These are phyloP conservation scores for Nakazawaea wyomingensis DNA, from an alignment of 805 yeast genomes.

Conservation along the genomic window DNA sequence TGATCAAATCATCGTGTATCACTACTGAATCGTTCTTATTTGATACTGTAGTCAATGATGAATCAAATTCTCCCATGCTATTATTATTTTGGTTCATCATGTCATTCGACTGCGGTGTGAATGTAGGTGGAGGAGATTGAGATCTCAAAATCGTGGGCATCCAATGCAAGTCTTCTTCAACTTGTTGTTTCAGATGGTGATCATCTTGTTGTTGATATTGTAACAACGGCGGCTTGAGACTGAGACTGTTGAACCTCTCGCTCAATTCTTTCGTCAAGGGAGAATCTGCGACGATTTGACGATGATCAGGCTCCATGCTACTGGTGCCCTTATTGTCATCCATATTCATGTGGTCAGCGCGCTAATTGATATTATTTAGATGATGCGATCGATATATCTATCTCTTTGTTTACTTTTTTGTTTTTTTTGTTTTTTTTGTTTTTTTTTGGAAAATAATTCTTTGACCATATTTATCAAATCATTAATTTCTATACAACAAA, in stretches of 20 bases:
- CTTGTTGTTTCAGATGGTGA: background rate
- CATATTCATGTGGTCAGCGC: no score
- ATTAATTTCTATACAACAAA: slow-evolving; percentile 2
- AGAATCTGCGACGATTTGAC: slow-evolving; percentile 6
- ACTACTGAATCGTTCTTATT: slow-evolving; percentile 8
- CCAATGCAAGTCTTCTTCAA: background rate
- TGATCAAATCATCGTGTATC: slow-evolving; percentile 6
- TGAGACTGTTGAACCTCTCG: background rate
- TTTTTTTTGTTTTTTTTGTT: background rate
- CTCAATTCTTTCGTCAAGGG: slow-evolving; percentile 6
- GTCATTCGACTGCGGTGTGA: no score
- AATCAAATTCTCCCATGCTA: background rate
- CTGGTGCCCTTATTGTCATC: no score
- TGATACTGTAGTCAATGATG: no score
- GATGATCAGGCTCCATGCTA: no score
- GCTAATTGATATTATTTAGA: no score
- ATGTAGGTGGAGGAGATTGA: background rate
- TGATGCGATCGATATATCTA: background rate
- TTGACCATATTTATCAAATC: no score
- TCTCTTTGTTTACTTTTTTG: slow-evolving; percentile 3
- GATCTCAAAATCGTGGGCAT: slow-evolving; percentile 8
- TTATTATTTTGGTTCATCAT: no score
- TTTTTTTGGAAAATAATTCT: background rate
- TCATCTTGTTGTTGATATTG: background rate
- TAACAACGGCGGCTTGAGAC: background rate